Conservation (phyloP, 139 green algal species). For the Chlamydomonas eustigma region DNA sequence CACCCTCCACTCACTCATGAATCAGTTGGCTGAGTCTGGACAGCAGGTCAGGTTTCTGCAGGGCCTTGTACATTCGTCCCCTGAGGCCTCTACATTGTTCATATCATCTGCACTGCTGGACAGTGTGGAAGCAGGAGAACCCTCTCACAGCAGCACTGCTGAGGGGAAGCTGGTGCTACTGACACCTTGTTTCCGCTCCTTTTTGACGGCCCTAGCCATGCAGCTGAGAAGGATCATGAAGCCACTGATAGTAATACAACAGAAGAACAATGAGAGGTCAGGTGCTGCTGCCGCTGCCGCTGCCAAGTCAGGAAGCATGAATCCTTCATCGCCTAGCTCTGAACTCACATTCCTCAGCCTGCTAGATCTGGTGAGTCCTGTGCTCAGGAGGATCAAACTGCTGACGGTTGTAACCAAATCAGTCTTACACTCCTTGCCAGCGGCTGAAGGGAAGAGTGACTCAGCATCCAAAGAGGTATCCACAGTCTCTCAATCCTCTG, state of each 20-base stretch:
- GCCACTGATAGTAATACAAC: conserved; percentile 14
- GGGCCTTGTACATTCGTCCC: no score
- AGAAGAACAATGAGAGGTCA: conserved; percentile 15
- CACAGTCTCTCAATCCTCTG: not conserved
- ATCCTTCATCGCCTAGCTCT: not conserved
- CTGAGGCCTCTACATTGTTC: no score
- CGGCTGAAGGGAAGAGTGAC: not conserved
- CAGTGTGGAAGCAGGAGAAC: no score
- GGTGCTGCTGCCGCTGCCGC: conserved; percentile 5
- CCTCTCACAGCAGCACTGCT: no score
- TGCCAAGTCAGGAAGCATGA: not conserved
- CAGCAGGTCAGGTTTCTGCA: not conserved
- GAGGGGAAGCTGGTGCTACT: not conserved
- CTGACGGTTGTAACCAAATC: not conserved
- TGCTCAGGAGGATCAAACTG: not conserved
- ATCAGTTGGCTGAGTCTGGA: not conserved
- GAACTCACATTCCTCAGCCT: not conserved
- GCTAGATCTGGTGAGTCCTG: not conserved
- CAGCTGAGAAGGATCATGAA: conserved; percentile 2
- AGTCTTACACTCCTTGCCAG: not conserved
- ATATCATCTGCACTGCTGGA: no score
- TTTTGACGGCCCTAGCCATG: not conserved
- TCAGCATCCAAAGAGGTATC: not conserved
- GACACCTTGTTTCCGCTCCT: conserved; percentile 6
- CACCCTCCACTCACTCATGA: conserved; percentile 11